These are phyloP conservation scores for Umbelopsis sp. DNA, from an alignment of 192 early-diverging fungal genomes.

Conservation along the genomic window DNA sequence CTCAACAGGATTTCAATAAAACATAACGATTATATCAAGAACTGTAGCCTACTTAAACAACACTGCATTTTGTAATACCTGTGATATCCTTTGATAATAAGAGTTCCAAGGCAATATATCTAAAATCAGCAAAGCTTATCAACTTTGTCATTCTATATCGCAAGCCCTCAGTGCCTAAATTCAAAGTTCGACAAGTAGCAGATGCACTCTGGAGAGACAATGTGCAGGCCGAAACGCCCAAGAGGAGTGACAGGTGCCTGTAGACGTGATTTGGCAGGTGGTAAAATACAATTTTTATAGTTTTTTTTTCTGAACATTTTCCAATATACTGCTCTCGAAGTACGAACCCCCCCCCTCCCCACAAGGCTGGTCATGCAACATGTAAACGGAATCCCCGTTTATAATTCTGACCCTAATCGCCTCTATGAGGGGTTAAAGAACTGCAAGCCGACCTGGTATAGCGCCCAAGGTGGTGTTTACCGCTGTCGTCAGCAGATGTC, in stretches of 20 bases:
- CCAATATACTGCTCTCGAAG: background rate
- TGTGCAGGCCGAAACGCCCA: background rate
- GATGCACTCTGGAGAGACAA: too few species aligned
- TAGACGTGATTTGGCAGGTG: constrained; percentile 1
- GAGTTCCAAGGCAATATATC: too few species aligned
- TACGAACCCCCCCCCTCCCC: background rate
- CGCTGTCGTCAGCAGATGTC: constrained; percentile 26
- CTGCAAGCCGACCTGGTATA: constrained; percentile 38
- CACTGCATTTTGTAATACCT: too few species aligned
- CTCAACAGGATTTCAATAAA: too few species aligned
- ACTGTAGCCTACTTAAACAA: too few species aligned
- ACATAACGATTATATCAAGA: too few species aligned
- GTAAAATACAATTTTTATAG: background rate
- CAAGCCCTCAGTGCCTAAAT: too few species aligned
- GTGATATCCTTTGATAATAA: too few species aligned
- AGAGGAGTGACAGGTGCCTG: background rate
- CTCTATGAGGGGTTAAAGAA: constrained; percentile 34
- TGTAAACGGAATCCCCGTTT: constrained; percentile 38
- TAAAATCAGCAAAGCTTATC: too few species aligned
- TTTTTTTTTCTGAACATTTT: too few species aligned
- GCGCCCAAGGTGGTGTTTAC: constrained; percentile 42
- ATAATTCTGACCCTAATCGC: constrained; percentile 35
- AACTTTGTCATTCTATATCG: too few species aligned
- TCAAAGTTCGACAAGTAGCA: too few species aligned
- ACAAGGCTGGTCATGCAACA: constrained; percentile 35